Evolutionary conservation across 352 stramenopile genomes (phyloP).

Genomic region (Pythium grandisporangium): DNA sequence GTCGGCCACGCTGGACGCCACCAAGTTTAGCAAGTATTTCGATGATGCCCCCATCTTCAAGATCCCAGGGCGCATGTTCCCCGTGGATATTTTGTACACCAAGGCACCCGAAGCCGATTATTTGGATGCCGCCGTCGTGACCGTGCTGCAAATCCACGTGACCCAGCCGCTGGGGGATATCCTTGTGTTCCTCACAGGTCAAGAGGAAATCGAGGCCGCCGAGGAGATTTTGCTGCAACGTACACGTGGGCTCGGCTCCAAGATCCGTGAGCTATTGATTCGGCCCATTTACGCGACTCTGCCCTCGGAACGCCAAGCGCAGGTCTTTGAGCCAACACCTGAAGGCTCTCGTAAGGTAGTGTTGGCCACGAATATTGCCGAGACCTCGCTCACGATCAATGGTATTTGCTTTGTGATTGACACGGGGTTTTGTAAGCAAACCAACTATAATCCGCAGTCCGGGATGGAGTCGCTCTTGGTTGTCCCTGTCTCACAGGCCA

Average conservation of each 20-base stretch:
- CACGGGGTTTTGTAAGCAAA: conserved; percentile 99
- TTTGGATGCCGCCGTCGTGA: conserved; percentile 97
- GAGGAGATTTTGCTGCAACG: conserved; percentile 93
- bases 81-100: conserved; percentile 97
- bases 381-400: conserved; percentile 99
- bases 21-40: conserved; percentile 99
- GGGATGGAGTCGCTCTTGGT: conserved; percentile 99
- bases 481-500: conserved; percentile 95
- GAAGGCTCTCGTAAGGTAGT: conserved; percentile 96
- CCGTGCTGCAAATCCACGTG: conserved; percentile 98
- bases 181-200: conserved; percentile 98
- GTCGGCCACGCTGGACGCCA: conserved; percentile 95
- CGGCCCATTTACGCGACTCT: conserved; percentile 99
- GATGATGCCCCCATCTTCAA: conserved; percentile 98
- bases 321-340: conserved; percentile 98
- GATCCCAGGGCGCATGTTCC: conserved; percentile 95
- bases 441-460: conserved; percentile 97
- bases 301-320: conserved; percentile 96
- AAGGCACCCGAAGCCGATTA: conserved; percentile 98
- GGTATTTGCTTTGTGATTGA: conserved; percentile 99
- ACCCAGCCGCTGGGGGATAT: conserved; percentile 97
- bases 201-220: conserved; percentile 99
- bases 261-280: conserved; percentile 98
- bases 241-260: conserved; percentile 90
- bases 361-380: conserved; percentile 99